Base-by-base conservation (phyloP, 495 filamentous ascomycete species). In the Aspergillus nanangensis region DNA sequence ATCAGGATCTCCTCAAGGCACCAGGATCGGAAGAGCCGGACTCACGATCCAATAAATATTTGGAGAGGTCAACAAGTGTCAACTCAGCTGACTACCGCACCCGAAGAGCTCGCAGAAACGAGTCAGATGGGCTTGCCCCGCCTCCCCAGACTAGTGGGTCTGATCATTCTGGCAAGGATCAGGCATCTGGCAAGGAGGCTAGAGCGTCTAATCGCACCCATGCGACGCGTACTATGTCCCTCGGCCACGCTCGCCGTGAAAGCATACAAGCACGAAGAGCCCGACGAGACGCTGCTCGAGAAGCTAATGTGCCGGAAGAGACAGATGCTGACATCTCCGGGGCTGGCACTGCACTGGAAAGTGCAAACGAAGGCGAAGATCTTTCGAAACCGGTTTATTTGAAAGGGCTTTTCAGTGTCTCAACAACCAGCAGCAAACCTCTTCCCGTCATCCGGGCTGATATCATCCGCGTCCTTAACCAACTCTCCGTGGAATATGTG, bases 381-480 rank as follows among this genome's bases (percentile, higher is more conserved):
- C 70, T 68, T 67, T 87, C 55, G 75, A 97, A 95, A 58, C 94
- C 94, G 1, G 93, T 97, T 20, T 99, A 85, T 60, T 80, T 99
- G 20, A 99, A 99, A 63, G 93, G 93, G 18, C 80, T 99, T 19
- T 99, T 99, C 72, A 96, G 91, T 60, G 93, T 97, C 25, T 90
- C 88, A 4, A 99, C 93, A 0, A 99, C 93, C 2, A 96, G 90
- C 52, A 94, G 85, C 56, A 93, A 90, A 52, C 88, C 94, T 2
- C 75, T 97, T 17, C 61, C 80, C 3, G 76, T 86, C 49, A 98
- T 98, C 50, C 82, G 92, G 32, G 73, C 79, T 13, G 93, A 99
- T 59, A 92, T 99, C 58, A 93, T 95, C 60, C 80, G 91, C 22
- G 93, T 96, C 10, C 67, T 99, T 17, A 85, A 81, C 43, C 82